Conservation (phyloP, 345 rosid genomes). For the Eucalyptus erythrocorys region DNA sequence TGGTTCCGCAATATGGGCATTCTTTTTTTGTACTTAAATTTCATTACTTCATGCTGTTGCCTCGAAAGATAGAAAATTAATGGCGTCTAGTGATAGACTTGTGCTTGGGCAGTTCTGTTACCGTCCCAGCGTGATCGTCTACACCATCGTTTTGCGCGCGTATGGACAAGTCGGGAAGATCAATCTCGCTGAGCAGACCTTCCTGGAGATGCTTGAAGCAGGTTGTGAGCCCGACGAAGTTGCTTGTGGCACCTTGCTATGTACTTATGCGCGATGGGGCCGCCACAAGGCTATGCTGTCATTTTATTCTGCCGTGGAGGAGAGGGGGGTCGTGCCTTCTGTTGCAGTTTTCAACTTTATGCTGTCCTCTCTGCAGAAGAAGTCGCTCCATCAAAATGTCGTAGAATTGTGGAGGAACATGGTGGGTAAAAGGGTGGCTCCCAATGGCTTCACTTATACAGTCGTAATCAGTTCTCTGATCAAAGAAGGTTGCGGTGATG, state of each 20-base stretch:
- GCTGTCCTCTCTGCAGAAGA: slow-evolving; percentile 91
- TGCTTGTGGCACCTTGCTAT: slow-evolving; percentile 92
- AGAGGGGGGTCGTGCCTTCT: slow-evolving; percentile 44
- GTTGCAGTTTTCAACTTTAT: slow-evolving; percentile 77
- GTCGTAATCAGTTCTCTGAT: slow-evolving; percentile 61
- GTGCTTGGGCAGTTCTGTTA: slow-evolving; percentile 66
- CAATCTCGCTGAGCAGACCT: slow-evolving; percentile 70
- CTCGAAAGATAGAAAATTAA: neutral
- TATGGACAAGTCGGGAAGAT: slow-evolving; percentile 82
- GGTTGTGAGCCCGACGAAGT: slow-evolving; percentile 90
- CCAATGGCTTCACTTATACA: slow-evolving; percentile 60
- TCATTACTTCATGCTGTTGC: neutral
- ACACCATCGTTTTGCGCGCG: slow-evolving; percentile 58
- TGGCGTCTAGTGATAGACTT: slow-evolving; percentile 23
- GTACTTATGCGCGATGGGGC: slow-evolving; percentile 96
- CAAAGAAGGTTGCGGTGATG: slow-evolving; percentile 42
- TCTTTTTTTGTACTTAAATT: neutral
- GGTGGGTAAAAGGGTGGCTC: slow-evolving; percentile 40
- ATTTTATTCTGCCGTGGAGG: slow-evolving; percentile 63
- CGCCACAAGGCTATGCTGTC: slow-evolving; percentile 70
- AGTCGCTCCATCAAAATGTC: slow-evolving; percentile 54
- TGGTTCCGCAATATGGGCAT: neutral
- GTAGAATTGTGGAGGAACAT: slow-evolving; percentile 66
- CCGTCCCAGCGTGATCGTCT: slow-evolving; percentile 63
- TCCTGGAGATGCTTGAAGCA: slow-evolving; percentile 86